Evolutionary conservation across 495 filamentous ascomycete genomes (phyloP).

Genomic region (Filosporella fistucella): DNA sequence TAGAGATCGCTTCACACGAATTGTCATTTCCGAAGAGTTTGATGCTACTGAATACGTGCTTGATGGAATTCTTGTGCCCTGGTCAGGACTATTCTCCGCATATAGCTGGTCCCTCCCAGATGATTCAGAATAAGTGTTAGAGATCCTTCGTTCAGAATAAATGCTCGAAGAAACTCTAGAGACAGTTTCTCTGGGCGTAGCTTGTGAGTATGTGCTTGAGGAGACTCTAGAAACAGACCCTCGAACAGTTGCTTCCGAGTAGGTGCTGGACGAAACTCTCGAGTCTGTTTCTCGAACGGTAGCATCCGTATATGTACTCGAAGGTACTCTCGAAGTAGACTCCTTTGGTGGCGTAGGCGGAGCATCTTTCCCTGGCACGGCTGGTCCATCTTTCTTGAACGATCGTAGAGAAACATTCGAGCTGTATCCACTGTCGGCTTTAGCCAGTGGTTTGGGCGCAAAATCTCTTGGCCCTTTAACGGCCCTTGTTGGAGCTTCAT

Average conservation of each 20-base stretch:
- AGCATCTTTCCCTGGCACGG: conserved; percentile 8
- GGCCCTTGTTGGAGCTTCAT: neutral
- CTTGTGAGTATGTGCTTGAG: too few relatives aligned
- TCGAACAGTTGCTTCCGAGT: too few relatives aligned
- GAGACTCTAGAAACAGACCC: too few relatives aligned
- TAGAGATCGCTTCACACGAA: conserved; percentile 1
- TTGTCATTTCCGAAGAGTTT: neutral
- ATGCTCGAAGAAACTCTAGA: too few relatives aligned
- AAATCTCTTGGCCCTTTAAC: conserved; percentile 13
- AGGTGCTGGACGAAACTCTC: conserved; percentile 6
- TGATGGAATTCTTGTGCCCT: too few relatives aligned
- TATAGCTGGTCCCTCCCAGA: too few relatives aligned
- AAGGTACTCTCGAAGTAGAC: neutral
- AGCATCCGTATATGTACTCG: neutral
- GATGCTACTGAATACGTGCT: conserved; percentile 5
- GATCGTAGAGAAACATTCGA: conserved; percentile 46
- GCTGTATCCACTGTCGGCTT: conserved; percentile 54
- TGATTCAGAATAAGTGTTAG: too few relatives aligned
- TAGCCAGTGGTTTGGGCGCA: conserved; percentile 36
- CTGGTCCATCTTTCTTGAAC: conserved; percentile 26
- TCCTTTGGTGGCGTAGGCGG: neutral
- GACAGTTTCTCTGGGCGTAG: too few relatives aligned
- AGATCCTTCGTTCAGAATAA: too few relatives aligned
- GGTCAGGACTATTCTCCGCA: too few relatives aligned
- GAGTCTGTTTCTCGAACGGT: neutral